Base-by-base conservation (phyloP, 495 filamentous ascomycete species). In the Penicillium nucicola region DNA sequence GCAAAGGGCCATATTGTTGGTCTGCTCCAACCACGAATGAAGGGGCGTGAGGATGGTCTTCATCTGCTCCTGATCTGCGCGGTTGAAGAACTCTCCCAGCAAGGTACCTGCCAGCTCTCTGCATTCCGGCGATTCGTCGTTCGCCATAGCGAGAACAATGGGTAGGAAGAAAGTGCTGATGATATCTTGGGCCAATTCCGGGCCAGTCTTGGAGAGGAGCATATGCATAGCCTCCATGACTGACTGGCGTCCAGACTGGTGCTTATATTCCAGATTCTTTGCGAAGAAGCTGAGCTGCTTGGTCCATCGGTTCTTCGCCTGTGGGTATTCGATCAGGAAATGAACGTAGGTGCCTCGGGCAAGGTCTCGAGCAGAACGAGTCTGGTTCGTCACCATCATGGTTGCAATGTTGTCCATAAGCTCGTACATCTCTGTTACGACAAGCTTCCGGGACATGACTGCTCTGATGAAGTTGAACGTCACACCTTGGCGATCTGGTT, bases 311-410 rank as follows among this genome's bases (percentile, higher is more conserved):
- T 83, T 85, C 64, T 88, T 89, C 57, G 85, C 89, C 62, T 97
- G 93, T 1, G 93, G 93, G 62, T 97, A 98, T 37, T 97, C 88
- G 54, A 91, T 84, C 31, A 98, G 67, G 76, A 97, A 98, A 58
- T 96, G 89, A 65, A 96, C 84, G 69, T 95, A 98, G 19, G 84
- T 87, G 17, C 89, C 89, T 23, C 95, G 82, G 14, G 92, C 92
- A 30, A 92, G 70, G 58, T 96, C 91, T 35, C 92, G 80, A 3
- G 92, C 87, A 53, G 84, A 82, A 56, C 86, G 84, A 55, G 90
- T 90, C 48, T 95, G 87, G 66, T 96, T 97, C 19, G 88, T 96
- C 49, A 98, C 88, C 92, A 97, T 96, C 68, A 97, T 85, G n/a
- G 77, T 82, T 19, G 89, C 88, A 28, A 97, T 84, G 55, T 85